Percentiles rank a stretch among this genome's conserved stretches.
phyloP scores from a whole-genome alignment of 1,284 basidiomycete species.

The Veloboletus limbatus region DNA sequence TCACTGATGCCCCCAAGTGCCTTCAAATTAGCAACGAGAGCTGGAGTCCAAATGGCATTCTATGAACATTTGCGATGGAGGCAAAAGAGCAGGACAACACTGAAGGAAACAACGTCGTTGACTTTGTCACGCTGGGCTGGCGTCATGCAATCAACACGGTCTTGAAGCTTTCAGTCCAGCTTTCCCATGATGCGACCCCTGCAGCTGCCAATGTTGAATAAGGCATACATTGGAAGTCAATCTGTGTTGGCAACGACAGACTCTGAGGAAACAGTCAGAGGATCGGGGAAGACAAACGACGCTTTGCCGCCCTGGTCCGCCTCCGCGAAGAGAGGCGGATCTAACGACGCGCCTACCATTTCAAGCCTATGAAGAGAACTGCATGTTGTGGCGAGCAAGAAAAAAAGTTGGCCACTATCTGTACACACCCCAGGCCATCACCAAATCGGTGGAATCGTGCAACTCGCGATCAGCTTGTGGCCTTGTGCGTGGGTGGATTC shows the following conservation, averaged over 20 bases:
- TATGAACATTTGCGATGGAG: too few species aligned
- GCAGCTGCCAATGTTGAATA: not conserved
- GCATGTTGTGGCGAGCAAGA: conserved; percentile 36
- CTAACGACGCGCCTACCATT: conserved; percentile 28
- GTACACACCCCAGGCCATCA: conserved; percentile 41
- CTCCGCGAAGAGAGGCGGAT: conserved; percentile 16
- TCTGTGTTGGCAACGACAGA: conserved; percentile 29
- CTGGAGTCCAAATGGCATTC: too few species aligned
- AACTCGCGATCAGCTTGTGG: conserved; percentile 42
- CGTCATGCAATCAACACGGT: too few species aligned
- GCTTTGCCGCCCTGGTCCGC: conserved; percentile 45
- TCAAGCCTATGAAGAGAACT: conserved; percentile 45
- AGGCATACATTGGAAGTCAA: conserved; percentile 17
- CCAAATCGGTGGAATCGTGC: conserved; percentile 34
- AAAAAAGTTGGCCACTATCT: conserved; percentile 38
- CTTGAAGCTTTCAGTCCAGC: conserved; percentile 2
- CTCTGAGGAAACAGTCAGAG: conserved; percentile 15
- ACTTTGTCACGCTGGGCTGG: too few species aligned
- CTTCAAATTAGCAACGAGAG: too few species aligned
- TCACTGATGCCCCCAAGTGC: too few species aligned
- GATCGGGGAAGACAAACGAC: conserved; percentile 15
- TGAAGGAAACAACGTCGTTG: too few species aligned
- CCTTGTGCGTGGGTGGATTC: conserved; percentile 27
- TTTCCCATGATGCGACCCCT: conserved; percentile 1
- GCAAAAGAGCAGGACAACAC: too few species aligned